Evolutionary conservation across 495 filamentous ascomycete genomes (phyloP).

Genomic region (Penicillium bovifimosum): DNA sequence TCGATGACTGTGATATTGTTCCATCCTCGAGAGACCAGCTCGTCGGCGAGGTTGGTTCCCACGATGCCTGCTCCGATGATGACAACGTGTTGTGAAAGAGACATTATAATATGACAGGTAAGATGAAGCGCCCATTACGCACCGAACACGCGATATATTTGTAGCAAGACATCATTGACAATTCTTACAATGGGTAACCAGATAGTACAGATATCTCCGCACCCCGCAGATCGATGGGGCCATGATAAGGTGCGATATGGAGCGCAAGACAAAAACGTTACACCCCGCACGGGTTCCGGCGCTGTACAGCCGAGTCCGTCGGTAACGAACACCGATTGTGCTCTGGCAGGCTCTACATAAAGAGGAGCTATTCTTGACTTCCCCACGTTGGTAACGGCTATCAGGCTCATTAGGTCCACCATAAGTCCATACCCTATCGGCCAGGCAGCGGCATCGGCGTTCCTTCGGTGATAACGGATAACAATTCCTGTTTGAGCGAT

Average conservation of each 20-base stretch:
- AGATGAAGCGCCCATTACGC: background rate
- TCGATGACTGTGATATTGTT: constrained; percentile 49
- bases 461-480: background rate
- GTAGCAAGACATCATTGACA: background rate
- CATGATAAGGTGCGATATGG: background rate
- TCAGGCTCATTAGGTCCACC: background rate
- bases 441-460: background rate
- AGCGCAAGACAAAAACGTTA: background rate
- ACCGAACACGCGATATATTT: background rate
- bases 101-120: constrained; percentile 10
- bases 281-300: constrained; percentile 8
- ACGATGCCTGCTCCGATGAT: constrained; percentile 53
- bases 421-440: no score
- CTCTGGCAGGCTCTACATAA: background rate
- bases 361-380: background rate
- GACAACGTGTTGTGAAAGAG: constrained; percentile 32
- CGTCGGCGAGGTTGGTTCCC: constrained; percentile 48
- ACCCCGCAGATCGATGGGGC: background rate
- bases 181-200: background rate
- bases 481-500: constrained; percentile 1
- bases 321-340: background rate
- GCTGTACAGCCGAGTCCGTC: constrained; percentile 1
- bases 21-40: constrained; percentile 47
- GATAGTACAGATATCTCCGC: background rate
- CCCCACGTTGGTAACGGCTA: background rate